These are phyloP conservation scores for Penicillium herquei DNA, from an alignment of 495 filamentous ascomycete genomes.

Conservation along the genomic window DNA sequence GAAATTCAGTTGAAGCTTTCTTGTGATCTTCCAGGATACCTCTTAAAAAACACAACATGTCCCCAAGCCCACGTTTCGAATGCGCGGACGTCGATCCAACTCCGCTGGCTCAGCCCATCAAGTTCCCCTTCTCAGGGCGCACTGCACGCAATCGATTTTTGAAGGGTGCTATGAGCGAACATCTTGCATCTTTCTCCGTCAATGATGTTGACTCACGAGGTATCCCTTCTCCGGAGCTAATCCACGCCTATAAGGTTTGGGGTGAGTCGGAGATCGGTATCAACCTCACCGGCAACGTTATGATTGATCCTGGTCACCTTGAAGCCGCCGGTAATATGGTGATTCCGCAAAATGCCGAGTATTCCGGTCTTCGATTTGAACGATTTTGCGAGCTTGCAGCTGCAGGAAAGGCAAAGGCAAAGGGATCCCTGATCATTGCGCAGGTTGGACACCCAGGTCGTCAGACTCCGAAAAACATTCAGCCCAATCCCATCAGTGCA, in stretches of 20 bases:
- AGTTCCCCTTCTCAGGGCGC: slow-evolving; percentile 56
- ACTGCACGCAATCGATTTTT: slow-evolving; percentile 59
- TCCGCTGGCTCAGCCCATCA: slow-evolving; percentile 53
- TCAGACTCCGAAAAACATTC: slow-evolving; percentile 47
- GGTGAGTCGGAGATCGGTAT: slow-evolving; percentile 56
- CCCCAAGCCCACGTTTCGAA: slow-evolving; percentile 4
- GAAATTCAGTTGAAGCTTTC: too few relatives aligned
- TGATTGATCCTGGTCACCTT: slow-evolving; percentile 58
- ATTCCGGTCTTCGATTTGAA: slow-evolving; percentile 56
- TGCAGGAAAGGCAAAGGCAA: slow-evolving; percentile 46
- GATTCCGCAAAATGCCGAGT: slow-evolving; percentile 46
- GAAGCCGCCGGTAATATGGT: slow-evolving; percentile 58
- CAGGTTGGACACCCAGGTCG: slow-evolving; percentile 66
- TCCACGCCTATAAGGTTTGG: slow-evolving; percentile 60
- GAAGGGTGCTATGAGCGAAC: slow-evolving; percentile 65
- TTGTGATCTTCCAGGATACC: too few relatives aligned
- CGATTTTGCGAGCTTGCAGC: slow-evolving; percentile 52
- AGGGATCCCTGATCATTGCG: slow-evolving; percentile 55
- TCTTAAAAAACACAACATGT: slow-evolving; percentile 7
- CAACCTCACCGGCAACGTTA: slow-evolving; percentile 62
- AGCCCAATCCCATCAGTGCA: slow-evolving; percentile 57
- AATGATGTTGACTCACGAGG: slow-evolving; percentile 49
- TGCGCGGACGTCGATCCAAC: slow-evolving; percentile 39
- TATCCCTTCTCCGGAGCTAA: slow-evolving; percentile 55
- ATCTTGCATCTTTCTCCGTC: slow-evolving; percentile 54